Base-by-base conservation (phyloP, 768 basidiomycete genomes). In the Lanmaoa rubissima region DNA sequence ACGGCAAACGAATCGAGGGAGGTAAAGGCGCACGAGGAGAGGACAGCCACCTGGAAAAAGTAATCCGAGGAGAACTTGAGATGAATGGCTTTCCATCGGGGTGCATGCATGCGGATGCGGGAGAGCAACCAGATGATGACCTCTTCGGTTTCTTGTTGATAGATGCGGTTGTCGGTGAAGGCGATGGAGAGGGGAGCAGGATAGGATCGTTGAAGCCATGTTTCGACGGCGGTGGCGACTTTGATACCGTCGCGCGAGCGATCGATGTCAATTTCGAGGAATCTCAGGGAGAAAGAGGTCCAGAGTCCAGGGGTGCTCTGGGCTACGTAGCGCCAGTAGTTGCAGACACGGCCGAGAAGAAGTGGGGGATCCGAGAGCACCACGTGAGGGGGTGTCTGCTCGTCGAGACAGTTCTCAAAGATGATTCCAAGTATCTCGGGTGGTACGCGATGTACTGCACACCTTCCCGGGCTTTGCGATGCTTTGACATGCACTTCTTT, bases 401-500 rank as follows among this genome's bases (percentile, higher is more conserved):
- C 46, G 36, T 58, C 51, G 17, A 68, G 46, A 36, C 60, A 69
- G 19, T 44, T 42, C 54, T 69, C 65, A 36, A 69, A 69, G 7
- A 69, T 64, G 26, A 61, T 59, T 16, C 61, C 59, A 2, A 79
- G 61, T 81, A 84, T 71, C 72, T 84, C 63, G 1, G 68, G 68
- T 5, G 68, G 68, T 21, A 70, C 56, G 13, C 61, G 52, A 21
- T 60, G 52, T 7, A 51, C 38, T 16, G 55, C 44, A 46, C 55
- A 34, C 13, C 24, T 35, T 10, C 21, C 36, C n/a, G 52, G 17
- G 16, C 6, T 9, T 28, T 47, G 26, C 4, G 39, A 39, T 32
- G 19, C 55, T 36, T 19, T 26, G 32, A 45, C 19, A 17, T 47
- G 39, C 7, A 46, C 31, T 12, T 44, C 16, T 31, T 44, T 54